Evolutionary conservation across 441 rosid genomes (phyloP), one percentile per base, ranked within the genome.

Genomic region (Jatropha multifida): DNA sequence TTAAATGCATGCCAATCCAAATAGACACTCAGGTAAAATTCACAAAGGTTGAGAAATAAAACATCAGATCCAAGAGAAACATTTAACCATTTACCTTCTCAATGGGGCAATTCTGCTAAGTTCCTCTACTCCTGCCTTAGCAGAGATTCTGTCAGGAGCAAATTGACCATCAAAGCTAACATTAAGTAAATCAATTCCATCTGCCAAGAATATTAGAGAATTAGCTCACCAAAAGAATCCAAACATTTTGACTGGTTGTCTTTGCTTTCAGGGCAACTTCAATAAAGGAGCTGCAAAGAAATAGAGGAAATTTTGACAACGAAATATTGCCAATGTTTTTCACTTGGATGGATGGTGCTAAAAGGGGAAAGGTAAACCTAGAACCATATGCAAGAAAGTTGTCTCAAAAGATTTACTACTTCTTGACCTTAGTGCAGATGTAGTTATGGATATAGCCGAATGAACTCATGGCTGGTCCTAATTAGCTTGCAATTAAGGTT

Each of bases 71-170:
- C 17, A 41, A 42, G 56, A 74, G 55, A 56, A 64, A 74, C 18
- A 55, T 38, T 9, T 26, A 72, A 27, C 40, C 52, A 12, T 41
- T 1, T 73, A 94, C 99, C 96, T 86, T 89, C 98, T 91, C 59
- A 65, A 71, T 14, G 97, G 94, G 66, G 95, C 89, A 68, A 92
- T 81, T 78, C 76, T 86, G 81, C 81, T 70, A 8, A 94, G 97
- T 78, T 94, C 98, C 80, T 81, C 71, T 18, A 88, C 40, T 77
- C 98, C 98, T 48, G 86, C 86, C 81, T 78, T 85, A 23, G 93
- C 95, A 14, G 94, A 87, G 74, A 92, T 85, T 79, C 97, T 88
- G 80, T 94, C 97, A 58, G 97, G 98, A 77, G 99, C 98, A 80
- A 82, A 77, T 68, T 86, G 85, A 46, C 98, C 92, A 72, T 93